Evolutionary conservation across 2,329 filamentous ascomycete genomes (phyloP), one percentile per base, ranked within the genome.

Genomic region (Aspergillus pseudoviridinutans): DNA sequence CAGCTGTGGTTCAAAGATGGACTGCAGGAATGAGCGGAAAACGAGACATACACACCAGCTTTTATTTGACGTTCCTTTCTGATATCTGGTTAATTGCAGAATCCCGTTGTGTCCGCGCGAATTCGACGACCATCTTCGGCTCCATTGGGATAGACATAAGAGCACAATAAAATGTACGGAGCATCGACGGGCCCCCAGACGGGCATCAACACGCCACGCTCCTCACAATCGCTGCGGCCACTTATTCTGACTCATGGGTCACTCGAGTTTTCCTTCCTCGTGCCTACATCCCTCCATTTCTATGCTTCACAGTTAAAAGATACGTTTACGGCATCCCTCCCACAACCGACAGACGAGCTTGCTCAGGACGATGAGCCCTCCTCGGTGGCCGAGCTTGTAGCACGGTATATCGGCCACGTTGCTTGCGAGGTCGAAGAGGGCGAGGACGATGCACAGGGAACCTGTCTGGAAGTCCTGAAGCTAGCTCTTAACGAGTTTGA

Each of bases 291-390:
- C 70, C 86, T 97, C 63, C 94, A 99, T 79, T 99, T 95, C 82
- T 92, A 94, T 77, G 94, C 94, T 68, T 89, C 92, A 60, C 91
- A 96, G 80, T 83, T 97, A 72, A 95, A 93, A 82, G 92, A 97
- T 68, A 85, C 87, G 65, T 99, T 99, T 79, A 84, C 87, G 64
- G 84, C 90, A 50, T 91, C 87, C 63, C 84, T 99, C 66, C 95
- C 95, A 54, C 83, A 87, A 69, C 90, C 94, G 57, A 99, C 95
- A 73, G 94, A 99, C 74, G 94, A 99, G 81, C 86, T 97, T 63
- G 95, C 94, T 60, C 92, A 93, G 74, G 95, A 99, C 81, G 94
- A 99, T 68, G 95, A 99, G 81, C 94, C 94, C n/a, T 97, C 94
- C 41, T 99, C 95, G 25, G 87, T 92, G 50, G 81, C 91, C 49